Evolutionary conservation across 1,284 basidiomycete genomes (phyloP).

Genomic region (Ustilago xerochloae): DNA sequence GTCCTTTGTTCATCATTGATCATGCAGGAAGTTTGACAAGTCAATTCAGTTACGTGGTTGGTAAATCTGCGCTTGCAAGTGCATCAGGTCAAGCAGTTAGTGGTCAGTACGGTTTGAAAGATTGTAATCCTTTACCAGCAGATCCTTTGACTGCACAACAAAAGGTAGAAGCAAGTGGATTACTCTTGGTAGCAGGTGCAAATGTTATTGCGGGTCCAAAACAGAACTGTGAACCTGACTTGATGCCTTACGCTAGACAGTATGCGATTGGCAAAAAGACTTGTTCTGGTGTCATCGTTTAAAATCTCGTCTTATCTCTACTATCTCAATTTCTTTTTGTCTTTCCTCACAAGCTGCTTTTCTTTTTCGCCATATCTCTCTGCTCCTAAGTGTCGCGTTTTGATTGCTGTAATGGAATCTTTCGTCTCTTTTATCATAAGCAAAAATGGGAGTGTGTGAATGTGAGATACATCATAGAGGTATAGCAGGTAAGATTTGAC

Average conservation of each 20-base stretch:
- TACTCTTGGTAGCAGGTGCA: constrained; percentile 13
- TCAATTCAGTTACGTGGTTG: constrained; percentile 33
- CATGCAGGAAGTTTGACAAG: constrained; percentile 29
- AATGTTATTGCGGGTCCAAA: constrained; percentile 26
- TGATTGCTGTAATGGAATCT: neutral
- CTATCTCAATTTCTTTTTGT: neutral
- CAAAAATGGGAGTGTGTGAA: neutral
- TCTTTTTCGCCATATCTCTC: neutral
- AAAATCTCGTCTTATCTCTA: neutral
- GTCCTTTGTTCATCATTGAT: constrained; percentile 19
- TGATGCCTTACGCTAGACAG: constrained; percentile 30
- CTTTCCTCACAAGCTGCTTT: neutral
- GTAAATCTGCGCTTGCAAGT: constrained; percentile 10
- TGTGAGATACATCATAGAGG: constrained; percentile 2
- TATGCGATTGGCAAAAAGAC: constrained; percentile 34
- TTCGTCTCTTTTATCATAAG: neutral
- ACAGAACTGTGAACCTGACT: constrained; percentile 41
- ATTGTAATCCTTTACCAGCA: constrained; percentile 29
- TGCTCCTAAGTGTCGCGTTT: neutral
- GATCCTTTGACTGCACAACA: constrained; percentile 17
- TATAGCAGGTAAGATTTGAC: constrained; percentile 13
- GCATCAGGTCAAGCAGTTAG: constrained; percentile 10
- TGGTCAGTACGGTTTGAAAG: constrained; percentile 9
- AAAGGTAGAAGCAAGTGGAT: constrained; percentile 3
- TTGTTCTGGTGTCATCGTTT: constrained; percentile 23